Base-by-base conservation (phyloP, 1,284 basidiomycete genomes). In the Schizophyllum amplum region DNA sequence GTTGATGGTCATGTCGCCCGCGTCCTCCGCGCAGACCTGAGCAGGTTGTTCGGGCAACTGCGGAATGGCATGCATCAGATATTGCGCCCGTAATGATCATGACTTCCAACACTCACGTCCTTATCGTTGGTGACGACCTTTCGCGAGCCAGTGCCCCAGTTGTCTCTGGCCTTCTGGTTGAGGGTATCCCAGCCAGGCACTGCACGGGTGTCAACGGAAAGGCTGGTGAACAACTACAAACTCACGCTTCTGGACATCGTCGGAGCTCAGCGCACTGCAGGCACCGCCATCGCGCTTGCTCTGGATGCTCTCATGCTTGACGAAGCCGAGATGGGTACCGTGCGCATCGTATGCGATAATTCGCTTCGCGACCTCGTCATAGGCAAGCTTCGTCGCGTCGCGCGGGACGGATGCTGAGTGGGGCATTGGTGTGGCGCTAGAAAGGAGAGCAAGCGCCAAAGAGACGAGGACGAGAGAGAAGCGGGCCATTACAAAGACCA, bases 71-170 rank as follows among this genome's bases (percentile, higher is more conserved):
- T 9, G 1, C n/a, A 3, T 42, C 4, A 42, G 33, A 42, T 3
- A 3, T 9, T 42, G 33, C 33, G 33, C 17, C 33, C 33, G 33
- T 17, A 42, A 9, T 9, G 11, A 13, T 3, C 33, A 53, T 24
- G 42, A 27, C 13, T 1, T 27, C 17, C 4, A 23, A 5, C 11
- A 51, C 46, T 48, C 13, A 55, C 50, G 24, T 53, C 51, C 26
- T 55, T 50, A 48, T 56, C 55, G 25, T 59, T 59, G 1, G 58
- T 59, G 9, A 59, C 55, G 27, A 59, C 51, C 23, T 57, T 59
- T n/a, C 51, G 53, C 2, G 49, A 52, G 15, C 55, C 55, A 13
- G 20, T 57, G n/a, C 58, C 58, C 55, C 55, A 59, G n/a, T 59
- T 59, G 21, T 21, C 26, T 15, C 57, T 51, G 5, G 58, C 58